Evolutionary conservation across 805 yeast species (phyloP).

Genomic region (Brettanomyces naardenensis): DNA sequence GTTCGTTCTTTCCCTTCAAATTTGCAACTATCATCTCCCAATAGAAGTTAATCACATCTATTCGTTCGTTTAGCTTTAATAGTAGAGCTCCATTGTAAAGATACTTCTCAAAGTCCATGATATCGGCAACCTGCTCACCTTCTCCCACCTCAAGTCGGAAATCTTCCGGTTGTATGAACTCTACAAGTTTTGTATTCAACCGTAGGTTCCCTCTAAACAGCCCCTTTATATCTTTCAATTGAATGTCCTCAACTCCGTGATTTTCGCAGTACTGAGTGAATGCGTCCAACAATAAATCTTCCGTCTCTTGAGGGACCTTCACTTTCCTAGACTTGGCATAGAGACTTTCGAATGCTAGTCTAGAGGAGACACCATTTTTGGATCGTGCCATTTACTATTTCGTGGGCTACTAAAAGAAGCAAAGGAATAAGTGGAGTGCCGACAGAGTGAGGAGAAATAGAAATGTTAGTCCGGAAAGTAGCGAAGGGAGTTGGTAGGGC

Average conservation of each 20-base stretch:
- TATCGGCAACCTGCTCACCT: constrained; percentile 20
- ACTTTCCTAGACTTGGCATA: constrained; percentile 13
- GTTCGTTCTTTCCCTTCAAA: constrained; percentile 10
- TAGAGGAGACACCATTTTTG: background rate
- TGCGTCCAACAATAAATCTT: constrained; percentile 35
- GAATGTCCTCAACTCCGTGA: constrained; percentile 29
- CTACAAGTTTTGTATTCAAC: constrained; percentile 23
- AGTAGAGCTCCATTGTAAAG: constrained; percentile 33
- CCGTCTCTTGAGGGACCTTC: constrained; percentile 34
- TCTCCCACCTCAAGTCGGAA: constrained; percentile 28
- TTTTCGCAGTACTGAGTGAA: constrained; percentile 34
- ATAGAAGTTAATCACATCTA: constrained; percentile 26
- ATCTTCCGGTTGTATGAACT: constrained; percentile 21
- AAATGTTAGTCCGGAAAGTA: too few species aligned
- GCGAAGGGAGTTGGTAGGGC: too few species aligned
- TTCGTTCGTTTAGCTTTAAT: constrained; percentile 27
- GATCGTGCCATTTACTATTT: background rate
- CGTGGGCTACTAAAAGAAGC: too few species aligned
- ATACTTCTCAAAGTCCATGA: constrained; percentile 41
- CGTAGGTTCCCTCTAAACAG: constrained; percentile 24
- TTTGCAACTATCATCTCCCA: constrained; percentile 32
- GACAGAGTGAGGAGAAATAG: background rate
- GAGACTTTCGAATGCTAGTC: constrained; percentile 7
- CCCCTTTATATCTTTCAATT: constrained; percentile 18
- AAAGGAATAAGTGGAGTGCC: background rate